A percentile compares a stretch with the other conserved stretches of the same genome.
These are phyloP conservation scores for Botrytis aclada DNA, from an alignment of 2,329 filamentous ascomycete species.

Conservation along the genomic window DNA sequence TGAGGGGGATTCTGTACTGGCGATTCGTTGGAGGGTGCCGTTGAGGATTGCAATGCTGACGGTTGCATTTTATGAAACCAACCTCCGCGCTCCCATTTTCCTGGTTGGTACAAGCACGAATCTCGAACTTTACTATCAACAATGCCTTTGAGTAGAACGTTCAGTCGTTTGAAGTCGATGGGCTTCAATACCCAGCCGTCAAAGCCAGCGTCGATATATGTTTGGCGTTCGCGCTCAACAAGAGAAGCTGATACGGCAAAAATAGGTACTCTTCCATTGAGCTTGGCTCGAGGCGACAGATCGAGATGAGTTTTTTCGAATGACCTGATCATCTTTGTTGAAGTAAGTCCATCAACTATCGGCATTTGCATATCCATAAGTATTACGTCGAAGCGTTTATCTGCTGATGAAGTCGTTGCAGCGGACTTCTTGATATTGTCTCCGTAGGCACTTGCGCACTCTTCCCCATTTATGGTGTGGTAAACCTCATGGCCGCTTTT, in stretches of 20 bases:
- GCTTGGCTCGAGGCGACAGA: conserved; percentile 56
- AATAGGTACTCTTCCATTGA: conserved; percentile 70
- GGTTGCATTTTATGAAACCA: conserved; percentile 59
- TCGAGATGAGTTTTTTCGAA: conserved; percentile 57
- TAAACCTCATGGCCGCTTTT: conserved; percentile 69
- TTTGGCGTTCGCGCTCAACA: conserved; percentile 63
- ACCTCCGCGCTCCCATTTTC: conserved; percentile 80
- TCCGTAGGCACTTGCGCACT: conserved; percentile 70
- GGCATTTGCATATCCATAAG: conserved; percentile 98
- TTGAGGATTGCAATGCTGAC: conserved; percentile 13
- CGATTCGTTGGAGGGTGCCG: conserved; percentile 4
- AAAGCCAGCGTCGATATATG: conserved; percentile 75
- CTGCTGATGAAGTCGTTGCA: not conserved
- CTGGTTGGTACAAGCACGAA: conserved; percentile 64
- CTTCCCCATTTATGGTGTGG: conserved; percentile 78
- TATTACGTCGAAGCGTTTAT: conserved; percentile 67
- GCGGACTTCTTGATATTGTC: conserved; percentile 48
- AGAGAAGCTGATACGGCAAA: conserved; percentile 86
- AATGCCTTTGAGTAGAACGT: conserved; percentile 66
- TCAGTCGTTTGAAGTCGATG: conserved; percentile 74
- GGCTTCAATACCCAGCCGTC: conserved; percentile 91
- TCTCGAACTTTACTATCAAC: conserved; percentile 56
- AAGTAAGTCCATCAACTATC: conserved; percentile 79
- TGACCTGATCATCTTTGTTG: conserved; percentile 78
- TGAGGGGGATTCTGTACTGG: conserved; percentile 10